Evolutionary conservation across 345 rosid genomes (phyloP).

Genomic region (Camelina neglecta): DNA sequence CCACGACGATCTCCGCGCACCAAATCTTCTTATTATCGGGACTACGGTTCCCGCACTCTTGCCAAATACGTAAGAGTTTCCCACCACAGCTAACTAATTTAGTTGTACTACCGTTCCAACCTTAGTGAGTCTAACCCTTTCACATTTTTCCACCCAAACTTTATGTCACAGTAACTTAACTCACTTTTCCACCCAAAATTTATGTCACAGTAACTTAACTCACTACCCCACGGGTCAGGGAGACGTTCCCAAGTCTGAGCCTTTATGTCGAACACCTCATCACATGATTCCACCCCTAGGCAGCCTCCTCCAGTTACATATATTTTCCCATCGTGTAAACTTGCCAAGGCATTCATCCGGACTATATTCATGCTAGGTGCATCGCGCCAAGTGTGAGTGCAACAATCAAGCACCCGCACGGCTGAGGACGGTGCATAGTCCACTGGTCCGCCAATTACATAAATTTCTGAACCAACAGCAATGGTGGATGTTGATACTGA

Average conservation of each 20-base stretch:
- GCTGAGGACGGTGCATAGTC: background rate
- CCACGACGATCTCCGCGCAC: background rate
- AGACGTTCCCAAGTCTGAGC: conserved; percentile 21
- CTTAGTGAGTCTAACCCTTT: background rate
- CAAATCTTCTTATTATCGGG: background rate
- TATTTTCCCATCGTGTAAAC: background rate
- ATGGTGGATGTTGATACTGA: no score
- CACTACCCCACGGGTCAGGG: background rate
- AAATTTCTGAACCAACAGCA: conserved; percentile 3
- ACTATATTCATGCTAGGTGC: background rate
- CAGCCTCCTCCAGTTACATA: background rate
- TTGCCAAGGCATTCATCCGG: background rate
- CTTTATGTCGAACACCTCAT: conserved; percentile 13
- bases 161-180: background rate
- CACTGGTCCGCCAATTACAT: conserved; percentile 2
- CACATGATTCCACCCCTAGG: background rate
- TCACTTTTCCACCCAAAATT: no score
- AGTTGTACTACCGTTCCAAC: no score
- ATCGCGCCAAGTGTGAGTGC: conserved; percentile 4
- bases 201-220: background rate
- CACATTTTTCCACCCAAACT: background rate
- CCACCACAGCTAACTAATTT: no score
- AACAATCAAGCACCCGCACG: background rate
- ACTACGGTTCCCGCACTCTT: background rate
- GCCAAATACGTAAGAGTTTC: background rate